Evolutionary conservation across 2,329 filamentous ascomycete genomes (phyloP), one percentile per base, ranked within the genome.

Genomic region (Arthroderma sp.): DNA sequence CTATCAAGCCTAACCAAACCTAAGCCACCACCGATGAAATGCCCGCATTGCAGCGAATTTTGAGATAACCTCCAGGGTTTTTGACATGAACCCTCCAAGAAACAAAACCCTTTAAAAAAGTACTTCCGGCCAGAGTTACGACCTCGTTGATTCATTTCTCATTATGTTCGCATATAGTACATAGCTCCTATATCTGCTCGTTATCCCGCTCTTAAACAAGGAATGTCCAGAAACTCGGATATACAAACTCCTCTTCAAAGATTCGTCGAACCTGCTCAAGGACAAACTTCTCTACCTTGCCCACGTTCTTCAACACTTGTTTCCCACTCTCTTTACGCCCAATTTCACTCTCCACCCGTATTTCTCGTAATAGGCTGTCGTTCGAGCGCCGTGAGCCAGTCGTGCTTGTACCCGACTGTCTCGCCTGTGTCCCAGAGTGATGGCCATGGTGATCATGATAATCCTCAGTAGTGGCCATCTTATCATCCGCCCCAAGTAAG

Each of bases 141-240:
- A 51, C 23, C 25, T 31, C 11, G 11, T 13, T 51, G 23, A 51
- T 51, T 43, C 47, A 17, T 51, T 33, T 51, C 47, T 35, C 47
- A 11, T 51, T 51, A 33, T 51, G 1, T 33, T 31, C 47, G n/a
- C 47, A 23, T 19, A 31, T 51, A 31, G 25, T 51, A 51, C 47
- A 51, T 51, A 51, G 47, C 25, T 33, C 25, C 17, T 51, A n/a
- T 2, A 15, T 33, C 35, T n/a, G 35, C n/a, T n/a, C n/a, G n/a
- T 19, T 31, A 31, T 8, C 9, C 33, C 39, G 21, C 33, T 54
- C 21, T 44, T 73, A 95, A 47, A 97, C 85, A 65, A 98, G 75
- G 71, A 97, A 96, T 0, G 91, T 97, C 91, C 91, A 97, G 73
- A 94, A 97, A 72, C 91, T 96, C 47, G 93, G 93, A 74, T 95